Evolutionary conservation across 164 flowering plant genomes (phyloP).

Genomic region (Sedum album): DNA sequence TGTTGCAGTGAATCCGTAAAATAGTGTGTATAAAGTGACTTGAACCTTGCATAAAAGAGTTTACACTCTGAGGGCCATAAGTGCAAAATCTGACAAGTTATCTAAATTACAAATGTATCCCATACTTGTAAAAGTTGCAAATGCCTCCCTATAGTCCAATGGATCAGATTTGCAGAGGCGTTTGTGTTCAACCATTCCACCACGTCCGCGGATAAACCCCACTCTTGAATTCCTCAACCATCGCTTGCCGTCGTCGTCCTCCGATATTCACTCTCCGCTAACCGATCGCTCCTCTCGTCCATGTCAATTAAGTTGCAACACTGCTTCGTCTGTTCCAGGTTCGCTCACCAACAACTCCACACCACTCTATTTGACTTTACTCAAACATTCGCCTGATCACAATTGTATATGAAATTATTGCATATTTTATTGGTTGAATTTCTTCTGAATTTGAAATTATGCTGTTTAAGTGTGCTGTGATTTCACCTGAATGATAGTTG

Average conservation of each 20-base stretch:
- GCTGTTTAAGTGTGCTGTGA: background rate
- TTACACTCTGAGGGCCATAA: too few species aligned
- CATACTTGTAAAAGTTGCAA: background rate
- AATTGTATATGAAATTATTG: background rate
- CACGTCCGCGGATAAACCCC: slow-evolving; percentile 31
- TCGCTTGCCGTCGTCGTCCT: slow-evolving; percentile 12
- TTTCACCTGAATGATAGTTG: background rate
- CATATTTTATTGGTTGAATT: background rate
- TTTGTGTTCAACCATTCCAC: slow-evolving; percentile 22
- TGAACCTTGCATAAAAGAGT: too few species aligned
- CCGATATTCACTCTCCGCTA: background rate
- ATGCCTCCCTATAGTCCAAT: background rate
- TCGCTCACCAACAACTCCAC: background rate
- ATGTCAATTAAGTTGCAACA: slow-evolving; percentile 13
- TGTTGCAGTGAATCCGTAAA: too few species aligned
- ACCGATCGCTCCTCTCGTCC: background rate
- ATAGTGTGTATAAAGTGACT: too few species aligned
- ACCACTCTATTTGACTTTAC: background rate
- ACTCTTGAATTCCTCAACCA: slow-evolving; percentile 19
- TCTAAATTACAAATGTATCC: background rate
- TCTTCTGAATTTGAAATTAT: background rate
- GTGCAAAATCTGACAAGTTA: too few species aligned
- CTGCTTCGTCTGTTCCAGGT: slow-evolving; percentile 13
- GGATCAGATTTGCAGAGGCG: slow-evolving; percentile 5
- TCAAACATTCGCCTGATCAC: background rate